Evolutionary conservation across 1,139 yeast species (phyloP).

Genomic region (Lodderomyces elongisporus): DNA sequence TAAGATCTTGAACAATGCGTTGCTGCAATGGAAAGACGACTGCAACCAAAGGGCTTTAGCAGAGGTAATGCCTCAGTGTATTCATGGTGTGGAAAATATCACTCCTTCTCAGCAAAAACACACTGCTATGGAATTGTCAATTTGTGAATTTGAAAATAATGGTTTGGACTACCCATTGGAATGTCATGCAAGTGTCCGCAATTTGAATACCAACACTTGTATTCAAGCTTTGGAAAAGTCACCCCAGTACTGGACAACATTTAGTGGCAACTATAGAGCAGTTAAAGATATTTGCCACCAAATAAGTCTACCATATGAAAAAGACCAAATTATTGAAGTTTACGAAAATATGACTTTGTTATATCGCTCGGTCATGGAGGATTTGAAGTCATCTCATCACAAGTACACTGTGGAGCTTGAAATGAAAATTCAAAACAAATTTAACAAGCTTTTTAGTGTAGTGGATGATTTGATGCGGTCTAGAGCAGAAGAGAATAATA

Average conservation of each 20-base stretch:
- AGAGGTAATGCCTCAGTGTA: slow-evolving; percentile 25
- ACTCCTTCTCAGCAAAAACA: slow-evolving; percentile 23
- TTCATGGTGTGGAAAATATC: slow-evolving; percentile 29
- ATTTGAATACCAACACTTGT: slow-evolving; percentile 25
- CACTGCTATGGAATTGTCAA: slow-evolving; percentile 47
- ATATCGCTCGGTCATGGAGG: slow-evolving; percentile 19
- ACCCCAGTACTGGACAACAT: slow-evolving; percentile 59
- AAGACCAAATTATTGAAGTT: slow-evolving; percentile 43
- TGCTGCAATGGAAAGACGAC: slow-evolving; percentile 11
- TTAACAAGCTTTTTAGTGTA: slow-evolving; percentile 14
- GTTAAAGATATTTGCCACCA: slow-evolving; percentile 46
- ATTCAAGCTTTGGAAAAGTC: slow-evolving; percentile 34
- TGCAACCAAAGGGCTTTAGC: slow-evolving; percentile 27
- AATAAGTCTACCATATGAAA: slow-evolving; percentile 47
- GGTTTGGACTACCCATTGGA: slow-evolving; percentile 29
- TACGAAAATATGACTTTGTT: slow-evolving; percentile 43
- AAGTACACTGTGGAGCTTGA: slow-evolving; percentile 11
- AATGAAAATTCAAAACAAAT: slow-evolving; percentile 12
- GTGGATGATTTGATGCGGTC: slow-evolving; percentile 10
- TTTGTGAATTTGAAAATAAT: slow-evolving; percentile 52
- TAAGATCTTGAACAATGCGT: no score
- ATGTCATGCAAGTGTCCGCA: slow-evolving; percentile 19
- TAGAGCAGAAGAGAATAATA: slow-evolving; percentile 5
- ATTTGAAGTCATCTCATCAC: slow-evolving; percentile 14
- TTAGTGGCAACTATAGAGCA: slow-evolving; percentile 52